Evolutionary conservation across 345 rosid species (phyloP).

Genomic region (Eucalyptus grandis): DNA sequence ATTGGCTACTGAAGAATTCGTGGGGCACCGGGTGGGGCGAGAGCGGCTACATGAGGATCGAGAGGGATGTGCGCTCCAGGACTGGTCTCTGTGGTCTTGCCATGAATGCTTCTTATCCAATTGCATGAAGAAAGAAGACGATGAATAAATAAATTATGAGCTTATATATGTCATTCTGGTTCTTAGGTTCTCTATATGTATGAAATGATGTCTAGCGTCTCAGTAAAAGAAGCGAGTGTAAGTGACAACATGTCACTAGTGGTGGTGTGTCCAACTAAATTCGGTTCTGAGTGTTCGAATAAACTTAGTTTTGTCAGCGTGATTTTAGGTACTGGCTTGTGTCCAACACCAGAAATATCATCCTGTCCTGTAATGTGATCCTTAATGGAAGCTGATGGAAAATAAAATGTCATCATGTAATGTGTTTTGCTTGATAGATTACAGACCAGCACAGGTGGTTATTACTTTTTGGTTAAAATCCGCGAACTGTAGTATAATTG

Average conservation of each 20-base stretch:
- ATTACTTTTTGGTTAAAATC: not conserved
- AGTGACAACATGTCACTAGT: not conserved
- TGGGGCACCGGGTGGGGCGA: conserved; percentile 1
- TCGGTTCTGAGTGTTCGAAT: not conserved
- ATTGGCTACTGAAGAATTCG: not conserved
- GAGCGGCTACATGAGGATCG: conserved; percentile 26
- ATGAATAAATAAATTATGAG: not conserved
- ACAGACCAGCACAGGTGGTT: not conserved
- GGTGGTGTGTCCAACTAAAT: not conserved
- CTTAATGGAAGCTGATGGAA: not conserved
- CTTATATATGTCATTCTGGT: not conserved
- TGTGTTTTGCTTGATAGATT: not conserved
- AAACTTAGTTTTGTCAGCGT: not conserved
- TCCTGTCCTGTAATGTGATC: not conserved
- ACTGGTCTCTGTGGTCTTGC: conserved; percentile 46
- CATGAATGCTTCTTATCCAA: not conserved
- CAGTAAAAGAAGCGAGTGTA: not conserved
- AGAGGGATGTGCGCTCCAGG: conserved; percentile 8
- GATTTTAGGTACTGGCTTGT: not conserved
- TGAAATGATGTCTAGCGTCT: not conserved
- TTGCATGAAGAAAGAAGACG: not conserved
- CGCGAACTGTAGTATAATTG: not conserved
- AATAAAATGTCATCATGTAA: not conserved
- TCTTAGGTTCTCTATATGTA: not conserved
- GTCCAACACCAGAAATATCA: not conserved